A percentile compares a stretch with the other conserved stretches of the same genome.
Conservation (phyloP, 1,284 basidiomycete genomes). For the Leccinum fallax region DNA sequence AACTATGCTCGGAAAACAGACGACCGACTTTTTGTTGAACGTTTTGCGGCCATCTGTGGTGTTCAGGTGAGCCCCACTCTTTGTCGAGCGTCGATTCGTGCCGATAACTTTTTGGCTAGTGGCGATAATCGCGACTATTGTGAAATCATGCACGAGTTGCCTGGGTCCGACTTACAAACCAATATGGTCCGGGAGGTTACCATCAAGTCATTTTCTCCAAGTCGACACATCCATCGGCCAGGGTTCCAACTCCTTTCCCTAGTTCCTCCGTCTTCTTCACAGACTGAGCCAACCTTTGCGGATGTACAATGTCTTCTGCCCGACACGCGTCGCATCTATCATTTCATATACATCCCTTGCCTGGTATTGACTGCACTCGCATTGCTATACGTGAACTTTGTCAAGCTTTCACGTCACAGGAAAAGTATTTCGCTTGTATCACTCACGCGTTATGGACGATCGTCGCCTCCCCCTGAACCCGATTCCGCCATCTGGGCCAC, state of each 20-base stretch:
- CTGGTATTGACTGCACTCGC: conserved; percentile 28
- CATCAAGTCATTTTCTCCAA: conserved; percentile 82
- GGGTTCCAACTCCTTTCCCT: conserved; percentile 88
- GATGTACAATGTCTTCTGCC: conserved; percentile 72
- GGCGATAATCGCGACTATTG: too few relatives aligned
- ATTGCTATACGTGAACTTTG: conserved; percentile 30
- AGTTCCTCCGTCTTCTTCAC: conserved; percentile 40
- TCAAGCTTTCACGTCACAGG: conserved; percentile 23
- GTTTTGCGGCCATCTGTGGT: too few relatives aligned
- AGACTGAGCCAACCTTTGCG: conserved; percentile 24
- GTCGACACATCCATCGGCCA: conserved; percentile 71
- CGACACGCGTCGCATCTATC: conserved; percentile 65
- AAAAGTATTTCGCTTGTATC: conserved; percentile 24
- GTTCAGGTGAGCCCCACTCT: too few relatives aligned
- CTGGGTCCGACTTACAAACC: conserved; percentile 21
- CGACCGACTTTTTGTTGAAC: too few relatives aligned
- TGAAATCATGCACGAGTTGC: too few relatives aligned
- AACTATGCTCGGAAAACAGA: too few relatives aligned
- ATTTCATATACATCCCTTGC: conserved; percentile 52
- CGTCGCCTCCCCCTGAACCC: conserved; percentile 22
- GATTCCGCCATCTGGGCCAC: conserved; percentile 39
- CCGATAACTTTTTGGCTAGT: too few relatives aligned
- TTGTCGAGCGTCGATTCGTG: too few relatives aligned
- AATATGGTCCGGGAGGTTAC: conserved; percentile 63
- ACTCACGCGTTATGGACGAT: conserved; percentile 7